A percentile compares a stretch with the other conserved stretches of the same genome.
Evolutionary conservation across 257 asterid genomes (phyloP).

Genomic region (Fraxinus americana): DNA sequence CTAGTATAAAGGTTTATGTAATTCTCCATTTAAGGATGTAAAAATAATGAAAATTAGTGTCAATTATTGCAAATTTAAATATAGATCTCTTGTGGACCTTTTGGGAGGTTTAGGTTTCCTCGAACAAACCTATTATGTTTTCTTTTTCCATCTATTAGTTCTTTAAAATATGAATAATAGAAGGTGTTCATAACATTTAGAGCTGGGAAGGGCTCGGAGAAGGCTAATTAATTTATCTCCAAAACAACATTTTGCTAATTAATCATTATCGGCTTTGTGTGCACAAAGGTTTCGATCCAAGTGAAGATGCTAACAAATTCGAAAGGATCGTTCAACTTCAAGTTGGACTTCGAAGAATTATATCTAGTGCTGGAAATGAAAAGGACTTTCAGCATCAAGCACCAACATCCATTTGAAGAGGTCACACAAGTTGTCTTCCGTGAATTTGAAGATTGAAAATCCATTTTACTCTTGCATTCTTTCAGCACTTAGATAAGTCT

Average conservation of each 20-base stretch:
- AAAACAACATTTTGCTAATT: slow-evolving; percentile 15
- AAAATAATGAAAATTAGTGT: no score
- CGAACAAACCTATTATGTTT: no score
- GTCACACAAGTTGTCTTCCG: not conserved
- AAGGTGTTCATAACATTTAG: no score
- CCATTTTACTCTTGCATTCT: not conserved
- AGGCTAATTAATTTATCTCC: no score
- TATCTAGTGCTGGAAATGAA: not conserved
- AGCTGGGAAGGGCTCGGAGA: no score
- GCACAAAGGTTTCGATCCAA: slow-evolving; percentile 53
- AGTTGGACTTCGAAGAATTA: slow-evolving; percentile 53
- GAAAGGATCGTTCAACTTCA: slow-evolving; percentile 82
- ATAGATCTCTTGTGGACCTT: no score
- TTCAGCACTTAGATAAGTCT: not conserved
- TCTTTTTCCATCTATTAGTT: no score
- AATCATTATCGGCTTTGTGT: slow-evolving; percentile 46
- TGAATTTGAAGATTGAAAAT: not conserved
- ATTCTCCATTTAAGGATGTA: no score
- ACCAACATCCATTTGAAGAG: not conserved
- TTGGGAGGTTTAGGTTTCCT: no score
- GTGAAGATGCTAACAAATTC: slow-evolving; percentile 87
- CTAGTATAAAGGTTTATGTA: no score
- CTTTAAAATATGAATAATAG: no score
- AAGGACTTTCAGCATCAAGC: not conserved
- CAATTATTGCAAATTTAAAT: no score